These are phyloP conservation scores for Ampelocalamus luodianensis DNA, from an alignment of 176 grass and related monocot genomes.

Conservation along the genomic window DNA sequence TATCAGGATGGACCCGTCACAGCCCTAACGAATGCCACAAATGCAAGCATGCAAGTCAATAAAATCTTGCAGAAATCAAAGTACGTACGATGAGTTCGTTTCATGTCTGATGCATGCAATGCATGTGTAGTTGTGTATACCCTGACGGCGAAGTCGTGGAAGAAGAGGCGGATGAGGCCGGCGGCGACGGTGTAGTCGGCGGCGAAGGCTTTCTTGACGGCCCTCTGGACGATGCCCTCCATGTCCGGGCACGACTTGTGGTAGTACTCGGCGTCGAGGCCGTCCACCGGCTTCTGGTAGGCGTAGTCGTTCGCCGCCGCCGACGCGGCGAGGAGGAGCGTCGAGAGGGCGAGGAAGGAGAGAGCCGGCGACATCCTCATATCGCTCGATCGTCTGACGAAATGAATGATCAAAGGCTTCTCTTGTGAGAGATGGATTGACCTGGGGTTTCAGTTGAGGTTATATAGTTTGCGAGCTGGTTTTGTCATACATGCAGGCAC, in stretches of 20 bases:
- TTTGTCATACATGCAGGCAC: conserved; percentile 25
- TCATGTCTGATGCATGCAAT: neutral
- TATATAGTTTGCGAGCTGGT: conserved; percentile 16
- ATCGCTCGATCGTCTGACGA: conserved; percentile 10
- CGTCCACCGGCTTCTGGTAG: conserved; percentile 28
- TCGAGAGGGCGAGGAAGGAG: conserved; percentile 30
- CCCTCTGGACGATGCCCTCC: conserved; percentile 55
- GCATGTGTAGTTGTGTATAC: conserved; percentile 19
- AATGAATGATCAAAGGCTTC: neutral
- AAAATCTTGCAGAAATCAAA: neutral
- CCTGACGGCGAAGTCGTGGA: conserved; percentile 67
- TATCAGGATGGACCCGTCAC: conserved; percentile 74
- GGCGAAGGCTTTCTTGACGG: conserved; percentile 49
- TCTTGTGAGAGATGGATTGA: neutral
- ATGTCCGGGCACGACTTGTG: conserved; percentile 51
- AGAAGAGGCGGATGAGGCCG: conserved; percentile 64
- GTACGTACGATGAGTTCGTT: neutral
- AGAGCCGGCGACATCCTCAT: conserved; percentile 39
- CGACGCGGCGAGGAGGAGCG: conserved; percentile 12
- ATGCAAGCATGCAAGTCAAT: neutral
- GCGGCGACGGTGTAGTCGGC: conserved; percentile 53
- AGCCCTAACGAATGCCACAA: conserved; percentile 49
- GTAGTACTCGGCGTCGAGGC: conserved; percentile 44
- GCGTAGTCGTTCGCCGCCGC: neutral
- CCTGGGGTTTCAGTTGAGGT: neutral